Conservation (phyloP, 106 monocot genomes). For the Allium sativum region DNA sequence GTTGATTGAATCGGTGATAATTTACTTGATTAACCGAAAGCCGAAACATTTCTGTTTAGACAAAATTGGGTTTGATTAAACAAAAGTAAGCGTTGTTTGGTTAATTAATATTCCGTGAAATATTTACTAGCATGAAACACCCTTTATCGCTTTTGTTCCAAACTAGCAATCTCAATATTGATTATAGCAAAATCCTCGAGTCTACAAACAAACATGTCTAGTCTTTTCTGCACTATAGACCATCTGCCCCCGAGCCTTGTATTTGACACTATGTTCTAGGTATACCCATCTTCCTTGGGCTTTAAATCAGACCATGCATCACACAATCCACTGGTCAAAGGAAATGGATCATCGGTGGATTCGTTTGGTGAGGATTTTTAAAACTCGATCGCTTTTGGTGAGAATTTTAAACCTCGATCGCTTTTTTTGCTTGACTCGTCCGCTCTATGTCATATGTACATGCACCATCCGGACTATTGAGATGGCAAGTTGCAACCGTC, state of each 20-base stretch:
- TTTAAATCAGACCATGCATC: slow-evolving; percentile 40
- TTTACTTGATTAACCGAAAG: no score
- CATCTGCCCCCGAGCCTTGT: slow-evolving; percentile 6
- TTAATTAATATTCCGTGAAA: no score
- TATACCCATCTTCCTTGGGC: slow-evolving; percentile 22
- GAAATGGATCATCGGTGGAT: slow-evolving; percentile 6
- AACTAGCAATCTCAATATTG: slow-evolving; percentile 40
- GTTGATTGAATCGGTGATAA: no score
- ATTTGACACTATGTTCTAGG: slow-evolving; percentile 34
- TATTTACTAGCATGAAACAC: slow-evolving; percentile 14
- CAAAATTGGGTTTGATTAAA: no score
- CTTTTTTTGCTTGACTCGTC: slow-evolving; percentile 12
- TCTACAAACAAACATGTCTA: slow-evolving; percentile 42
- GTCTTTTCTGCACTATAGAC: slow-evolving; percentile 25
- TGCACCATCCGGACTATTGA: slow-evolving; percentile 6
- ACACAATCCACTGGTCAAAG: slow-evolving; percentile 20
- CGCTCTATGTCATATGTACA: slow-evolving; percentile 3
- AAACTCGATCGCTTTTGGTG: no score
- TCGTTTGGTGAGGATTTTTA: slow-evolving; percentile 12
- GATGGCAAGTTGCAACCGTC: slow-evolving; percentile 23
- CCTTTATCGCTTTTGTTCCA: slow-evolving; percentile 35
- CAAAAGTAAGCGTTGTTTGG: no score
- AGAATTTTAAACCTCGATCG: slow-evolving; percentile 6
- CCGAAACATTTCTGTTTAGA: no score
- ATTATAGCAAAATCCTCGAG: slow-evolving; percentile 34